Base-by-base conservation (phyloP, 805 yeast species). In the Pichia manshurica region DNA sequence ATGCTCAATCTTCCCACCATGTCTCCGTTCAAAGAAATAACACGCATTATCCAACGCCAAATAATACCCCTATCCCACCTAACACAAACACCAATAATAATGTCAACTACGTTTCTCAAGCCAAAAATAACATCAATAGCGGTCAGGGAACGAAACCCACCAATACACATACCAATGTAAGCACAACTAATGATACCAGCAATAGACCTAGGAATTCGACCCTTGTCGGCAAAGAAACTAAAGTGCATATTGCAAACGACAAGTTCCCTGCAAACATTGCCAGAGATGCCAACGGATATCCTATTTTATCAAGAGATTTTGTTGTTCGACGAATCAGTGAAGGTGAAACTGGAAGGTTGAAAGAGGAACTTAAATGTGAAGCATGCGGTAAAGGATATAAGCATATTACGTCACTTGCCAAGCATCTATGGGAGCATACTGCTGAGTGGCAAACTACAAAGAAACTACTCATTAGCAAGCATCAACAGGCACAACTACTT, bases 381-480 rank as follows among this genome's bases (percentile, higher is more conserved):
- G 87, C 93, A 4, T 87, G 96, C 58, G 96, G 96, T 3, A 87
- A 87, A 64, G 95, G 93, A 20, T 87, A 87, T 63, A 88, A 87
- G 62, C 96, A 87, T 67, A 84, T 87, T 5, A 81, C 89, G 1
- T 82, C 90, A n/a, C 72, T 87, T 50, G 93, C 95, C 2, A 87
- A 87, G 64, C 95, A 87, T 66, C 67, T 87, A 35, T 87, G 96
- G 96, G 96, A 87, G 61, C 96, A 87, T 63, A 87, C 96, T 0
- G 95, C 96, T 0, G 96, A 88, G 61, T 87, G 96, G 96, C 85
- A 81, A 58, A 82, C 83, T 62, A 88, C 96, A 3, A 83, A 86
- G 55, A 85, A 84, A 62, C 69, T 87, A 46, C 70, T 84, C 33
- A 86, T 88, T 33, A 82, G 87, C n/a, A 86, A 86, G 64, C 95